phyloP scores from a whole-genome alignment of 169 alveolate genomes.

The Perkinsus olseni region DNA sequence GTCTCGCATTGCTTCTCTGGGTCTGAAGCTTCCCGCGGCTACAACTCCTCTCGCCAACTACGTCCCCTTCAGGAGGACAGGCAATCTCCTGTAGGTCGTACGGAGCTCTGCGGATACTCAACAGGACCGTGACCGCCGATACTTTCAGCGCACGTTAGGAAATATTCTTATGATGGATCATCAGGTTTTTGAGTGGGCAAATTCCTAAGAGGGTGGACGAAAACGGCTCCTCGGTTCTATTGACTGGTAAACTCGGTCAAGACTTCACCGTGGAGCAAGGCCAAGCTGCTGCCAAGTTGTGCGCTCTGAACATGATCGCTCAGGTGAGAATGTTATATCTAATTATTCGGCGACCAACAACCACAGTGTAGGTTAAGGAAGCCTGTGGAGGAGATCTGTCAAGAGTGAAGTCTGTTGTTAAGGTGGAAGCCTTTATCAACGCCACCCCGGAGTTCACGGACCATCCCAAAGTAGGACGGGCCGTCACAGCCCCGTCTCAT shows the following conservation, averaged over 20 bases:
- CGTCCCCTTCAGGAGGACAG: not conserved
- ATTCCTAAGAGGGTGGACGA: not conserved
- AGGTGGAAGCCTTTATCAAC: slow-evolving; percentile 3
- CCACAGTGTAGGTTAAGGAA: not conserved
- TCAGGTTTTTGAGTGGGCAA: not conserved
- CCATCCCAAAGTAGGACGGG: not conserved
- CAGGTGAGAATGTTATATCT: not conserved
- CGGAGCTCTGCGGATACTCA: not conserved
- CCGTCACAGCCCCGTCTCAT: not conserved
- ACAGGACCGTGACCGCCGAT: not conserved
- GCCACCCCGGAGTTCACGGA: not conserved
- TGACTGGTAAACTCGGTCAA: not conserved
- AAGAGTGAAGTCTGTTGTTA: not conserved
- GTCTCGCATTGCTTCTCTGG: not conserved
- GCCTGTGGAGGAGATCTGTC: not conserved
- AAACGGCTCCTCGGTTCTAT: not conserved
- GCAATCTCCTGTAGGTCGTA: not conserved
- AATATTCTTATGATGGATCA: not conserved
- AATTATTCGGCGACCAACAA: not conserved
- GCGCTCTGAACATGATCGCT: not conserved
- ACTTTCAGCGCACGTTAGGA: too few relatives aligned
- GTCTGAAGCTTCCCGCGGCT: not conserved
- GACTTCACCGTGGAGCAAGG: slow-evolving; percentile 1
- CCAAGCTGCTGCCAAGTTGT: not conserved
- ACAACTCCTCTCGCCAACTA: slow-evolving; percentile 2